Base-by-base conservation (phyloP, 2,329 filamentous ascomycete genomes). In the Colletotrichum tanaceti region DNA sequence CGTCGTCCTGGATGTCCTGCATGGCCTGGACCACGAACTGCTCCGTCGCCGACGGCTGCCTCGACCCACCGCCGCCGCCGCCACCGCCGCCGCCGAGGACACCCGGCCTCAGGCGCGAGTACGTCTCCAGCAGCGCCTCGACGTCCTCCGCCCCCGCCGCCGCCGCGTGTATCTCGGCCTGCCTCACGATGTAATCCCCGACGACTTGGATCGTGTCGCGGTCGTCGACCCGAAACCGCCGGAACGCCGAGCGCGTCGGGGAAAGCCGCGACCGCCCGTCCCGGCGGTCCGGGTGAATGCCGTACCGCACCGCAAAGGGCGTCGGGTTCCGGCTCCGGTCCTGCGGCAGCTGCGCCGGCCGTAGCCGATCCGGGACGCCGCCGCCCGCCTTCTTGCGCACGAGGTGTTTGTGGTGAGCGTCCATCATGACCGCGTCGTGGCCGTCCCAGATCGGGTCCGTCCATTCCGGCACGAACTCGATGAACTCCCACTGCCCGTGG, bases 181-280 rank as follows among this genome's bases (percentile, higher is more conserved):
- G 47, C 2, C 5, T 43, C 13, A 18, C 35, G 5, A 69, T 44
- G 0, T 50, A 47, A 2, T 18, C 43, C 22, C 62, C 66, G 13
- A 20, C 28, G 22, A 64, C 6, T 0, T 32, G 14, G 16, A 46
- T 46, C 7, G 11, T 22, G 10, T 41, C 46, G 11, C 70, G 43
- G 4, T 66, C 47, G 7, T 20, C 55, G n/a, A 50, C 41, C 6
- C 32, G 47, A 16, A 73, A 72, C 9, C 65, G 54, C 3, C 73
- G 67, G 28, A 71, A 71, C 18, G 71, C 58, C 11, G 73, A 64
- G 58, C 75, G 70, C 22, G 75, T 76, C 5, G 76, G 77, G 2
- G 77, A 76, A 11, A 75, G 72, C 32, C 74, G 70, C 16, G 77
- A 78, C n/a, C 77, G 73, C 0, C 76, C 77, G 54, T 77, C 76